Percentiles rank a stretch among this genome's conserved stretches.
phyloP scores from a whole-genome alignment of 768 basidiomycete genomes.

The Sarcodon aspratus region DNA sequence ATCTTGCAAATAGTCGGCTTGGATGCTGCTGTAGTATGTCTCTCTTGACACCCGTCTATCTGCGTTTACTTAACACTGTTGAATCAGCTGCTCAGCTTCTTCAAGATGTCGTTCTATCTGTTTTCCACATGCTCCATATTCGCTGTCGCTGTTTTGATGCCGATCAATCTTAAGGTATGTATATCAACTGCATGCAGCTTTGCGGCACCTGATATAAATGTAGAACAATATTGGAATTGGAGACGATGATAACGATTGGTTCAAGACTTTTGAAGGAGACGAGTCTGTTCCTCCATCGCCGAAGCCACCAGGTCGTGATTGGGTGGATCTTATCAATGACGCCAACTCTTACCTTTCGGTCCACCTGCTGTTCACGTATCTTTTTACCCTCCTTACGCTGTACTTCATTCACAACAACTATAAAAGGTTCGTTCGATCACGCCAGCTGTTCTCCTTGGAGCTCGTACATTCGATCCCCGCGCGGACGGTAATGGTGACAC shows the following conservation, averaged over 20 bases:
- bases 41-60: neutral
- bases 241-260: conserved; percentile 19
- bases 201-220: neutral
- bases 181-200: neutral
- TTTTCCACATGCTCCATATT: conserved; percentile 82
- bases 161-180: conserved; percentile 84
- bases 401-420: conserved; percentile 87
- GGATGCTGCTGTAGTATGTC: conserved; percentile 87
- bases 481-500: conserved; percentile 82
- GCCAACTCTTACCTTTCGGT: conserved; percentile 82
- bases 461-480: conserved; percentile 92
- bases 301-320: conserved; percentile 27
- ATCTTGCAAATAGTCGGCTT: conserved; percentile 93
- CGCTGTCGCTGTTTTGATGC: conserved; percentile 82
- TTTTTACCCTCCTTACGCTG: conserved; percentile 82
- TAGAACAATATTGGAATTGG: conserved; percentile 68
- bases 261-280: conserved; percentile 16
- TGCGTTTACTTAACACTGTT: neutral
- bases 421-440: conserved; percentile 74
- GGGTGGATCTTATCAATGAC: conserved; percentile 85
- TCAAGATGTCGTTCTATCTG: conserved; percentile 89
- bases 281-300: conserved; percentile 22
- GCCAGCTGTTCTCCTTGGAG: conserved; percentile 91
- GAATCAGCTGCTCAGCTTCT: conserved; percentile 81
- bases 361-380: conserved; percentile 88